A percentile compares a stretch with the other conserved stretches of the same genome.
These are phyloP conservation scores for Lasiodiplodia gonubiensis DNA, from an alignment of 2,329 filamentous ascomycete genomes.

Conservation along the genomic window DNA sequence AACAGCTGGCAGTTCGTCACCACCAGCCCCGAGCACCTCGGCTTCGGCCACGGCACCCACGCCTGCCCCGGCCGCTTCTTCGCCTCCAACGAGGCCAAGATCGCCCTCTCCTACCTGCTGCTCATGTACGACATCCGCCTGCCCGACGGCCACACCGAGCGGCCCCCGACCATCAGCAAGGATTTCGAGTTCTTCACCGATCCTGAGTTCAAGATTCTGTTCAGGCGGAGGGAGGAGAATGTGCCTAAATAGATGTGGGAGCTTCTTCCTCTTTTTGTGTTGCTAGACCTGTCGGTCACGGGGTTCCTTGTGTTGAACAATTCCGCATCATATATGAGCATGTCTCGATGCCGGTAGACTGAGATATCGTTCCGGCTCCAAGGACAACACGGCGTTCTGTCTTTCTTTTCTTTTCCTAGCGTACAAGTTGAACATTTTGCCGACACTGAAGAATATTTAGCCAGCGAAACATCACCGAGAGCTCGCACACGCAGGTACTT, in stretches of 20 bases:
- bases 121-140: conserved; percentile 30
- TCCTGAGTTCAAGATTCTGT: not conserved
- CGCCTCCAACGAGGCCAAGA: conserved; percentile 31
- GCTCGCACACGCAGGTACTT: not conserved
- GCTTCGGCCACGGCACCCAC: conserved; percentile 32
- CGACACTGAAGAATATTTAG: not conserved
- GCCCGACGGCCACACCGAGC: not conserved
- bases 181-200: not conserved
- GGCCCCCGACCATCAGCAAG: not conserved
- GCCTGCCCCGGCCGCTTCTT: conserved; percentile 32
- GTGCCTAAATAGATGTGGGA: not conserved
- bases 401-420: not conserved
- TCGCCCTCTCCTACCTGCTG: conserved; percentile 27
- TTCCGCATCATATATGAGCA: too few relatives aligned
- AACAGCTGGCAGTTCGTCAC: conserved; percentile 29
- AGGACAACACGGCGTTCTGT: not conserved
- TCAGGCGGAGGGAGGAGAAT: not conserved
- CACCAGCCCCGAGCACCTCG: conserved; percentile 31
- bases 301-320: too few relatives aligned
- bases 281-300: too few relatives aligned
- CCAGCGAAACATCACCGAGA: not conserved
- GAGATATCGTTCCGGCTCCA: not conserved
- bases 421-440: not conserved
- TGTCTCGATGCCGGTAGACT: not conserved
- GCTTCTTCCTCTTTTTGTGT: too few relatives aligned